phyloP scores from a whole-genome alignment of 129 eudicot genomes.

The Rutidosis leptorrhynchoides region DNA sequence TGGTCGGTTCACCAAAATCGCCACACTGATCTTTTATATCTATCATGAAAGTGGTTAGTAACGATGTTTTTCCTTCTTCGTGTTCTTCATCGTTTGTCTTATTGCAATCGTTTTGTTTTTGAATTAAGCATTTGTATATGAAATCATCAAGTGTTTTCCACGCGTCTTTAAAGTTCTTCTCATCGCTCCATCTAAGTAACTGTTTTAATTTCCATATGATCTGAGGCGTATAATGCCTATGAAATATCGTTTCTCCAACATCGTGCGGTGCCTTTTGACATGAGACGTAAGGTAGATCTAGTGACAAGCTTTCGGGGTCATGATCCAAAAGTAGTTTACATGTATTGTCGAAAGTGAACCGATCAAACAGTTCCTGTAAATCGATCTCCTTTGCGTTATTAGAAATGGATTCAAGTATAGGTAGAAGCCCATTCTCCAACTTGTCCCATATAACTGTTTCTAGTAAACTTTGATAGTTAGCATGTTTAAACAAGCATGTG shows the following conservation, averaged over 20 bases:
- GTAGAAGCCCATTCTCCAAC: neutral
- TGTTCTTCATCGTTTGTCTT: neutral
- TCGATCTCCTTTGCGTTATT: neutral
- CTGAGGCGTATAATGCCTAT: neutral
- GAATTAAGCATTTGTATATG: constrained; percentile 7
- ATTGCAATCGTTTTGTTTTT: constrained; percentile 2
- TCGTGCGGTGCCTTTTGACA: constrained; percentile 15
- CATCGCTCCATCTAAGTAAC: constrained; percentile 4
- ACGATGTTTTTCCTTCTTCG: neutral
- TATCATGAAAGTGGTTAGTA: neutral
- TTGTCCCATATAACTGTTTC: neutral
- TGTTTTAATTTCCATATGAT: constrained; percentile 4
- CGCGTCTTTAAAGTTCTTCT: constrained; percentile 12
- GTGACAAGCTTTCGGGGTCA: constrained; percentile 16
- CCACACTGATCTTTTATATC: neutral
- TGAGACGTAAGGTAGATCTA: neutral
- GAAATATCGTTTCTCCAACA: constrained; percentile 9
- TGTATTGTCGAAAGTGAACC: neutral
- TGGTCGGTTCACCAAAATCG: neutral
- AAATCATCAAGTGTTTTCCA: constrained; percentile 19
- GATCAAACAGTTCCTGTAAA: constrained; percentile 6
- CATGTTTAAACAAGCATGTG: neutral
- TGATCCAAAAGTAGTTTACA: constrained; percentile 12
- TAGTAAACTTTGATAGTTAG: neutral
- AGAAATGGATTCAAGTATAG: constrained; percentile 7